Base-by-base conservation (phyloP, 2,329 filamentous ascomycete species). In the Camptophora hylomeconis region DNA sequence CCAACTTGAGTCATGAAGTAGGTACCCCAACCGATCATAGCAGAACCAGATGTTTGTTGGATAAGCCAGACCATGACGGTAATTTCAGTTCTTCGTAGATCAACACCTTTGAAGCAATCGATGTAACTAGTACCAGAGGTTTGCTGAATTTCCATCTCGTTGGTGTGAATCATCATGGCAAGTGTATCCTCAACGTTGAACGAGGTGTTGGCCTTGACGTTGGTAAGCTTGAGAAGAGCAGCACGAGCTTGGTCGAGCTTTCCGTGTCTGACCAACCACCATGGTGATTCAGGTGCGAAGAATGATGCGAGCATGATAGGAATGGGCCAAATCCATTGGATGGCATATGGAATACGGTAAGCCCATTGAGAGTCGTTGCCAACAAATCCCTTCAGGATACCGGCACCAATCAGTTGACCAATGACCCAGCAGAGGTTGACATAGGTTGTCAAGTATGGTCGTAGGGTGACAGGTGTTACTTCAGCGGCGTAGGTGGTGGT, bases 1-100 rank as follows among this genome's bases (percentile, higher is more conserved):
- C 59, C 57, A 11, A 58, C 69, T 42, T 69, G 64, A 37, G 67
- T 53, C 33, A 61, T 42, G 42, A 74, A 72, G 43, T 72, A 73
- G 2, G 69, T 76, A 13, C 39, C 72, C 40, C 75, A 79, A 30
- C 69, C 69, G 30, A 74, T 71, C 40, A 78, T 66, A 10, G 72
- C 69, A 38, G 72, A 71, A 13, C 74, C 72, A 28, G 66, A 69
- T 2, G 77, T 56, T 12, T 75, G 72, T 43, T 79, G 74, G 7
- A 51, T 48, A 3, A 49, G 38, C 52, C 53, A 61, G 11, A 48
- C 48, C 17, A 52, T 40, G 39, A 48, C 54, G 9, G 49, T 49
- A 14, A 61, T 54, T 37, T 61, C 58, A 5, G 57, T 61, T 7
- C 58, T 52, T 2, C 58, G 54, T 7, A 49, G 42, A 20, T 55